phyloP scores from a whole-genome alignment of 192 early-diverging fungal species.

The Dimargaris cristalligena region DNA sequence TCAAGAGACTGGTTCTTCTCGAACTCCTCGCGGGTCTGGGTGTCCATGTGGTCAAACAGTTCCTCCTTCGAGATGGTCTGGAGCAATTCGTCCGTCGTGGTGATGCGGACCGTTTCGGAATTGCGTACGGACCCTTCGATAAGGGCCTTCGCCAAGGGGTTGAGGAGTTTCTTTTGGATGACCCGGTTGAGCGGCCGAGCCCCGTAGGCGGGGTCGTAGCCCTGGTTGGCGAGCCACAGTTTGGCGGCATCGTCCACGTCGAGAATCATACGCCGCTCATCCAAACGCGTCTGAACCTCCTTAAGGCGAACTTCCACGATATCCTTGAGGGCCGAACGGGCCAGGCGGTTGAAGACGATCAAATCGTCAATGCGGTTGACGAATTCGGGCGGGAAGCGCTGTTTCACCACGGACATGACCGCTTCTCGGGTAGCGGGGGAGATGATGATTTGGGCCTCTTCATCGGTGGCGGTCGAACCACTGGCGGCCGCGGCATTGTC shows the following conservation, averaged over 20 bases:
- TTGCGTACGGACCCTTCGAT: constrained; percentile 46
- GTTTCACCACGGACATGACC: constrained; percentile 49
- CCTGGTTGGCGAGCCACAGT: constrained; percentile 41
- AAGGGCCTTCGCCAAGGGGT: constrained; percentile 33
- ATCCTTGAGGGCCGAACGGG: constrained; percentile 41
- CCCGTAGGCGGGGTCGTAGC: constrained; percentile 52
- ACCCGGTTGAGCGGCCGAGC: constrained; percentile 50
- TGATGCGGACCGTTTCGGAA: constrained; percentile 31
- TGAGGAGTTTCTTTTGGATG: constrained; percentile 39
- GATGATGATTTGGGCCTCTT: constrained; percentile 27
- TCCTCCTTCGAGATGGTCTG: background rate
- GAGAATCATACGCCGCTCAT: constrained; percentile 36
- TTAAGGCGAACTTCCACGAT: constrained; percentile 59
- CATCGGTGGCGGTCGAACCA: constrained; percentile 11
- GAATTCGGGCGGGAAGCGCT: constrained; percentile 64
- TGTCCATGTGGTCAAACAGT: background rate
- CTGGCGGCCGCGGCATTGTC: constrained; percentile 22
- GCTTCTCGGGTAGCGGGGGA: constrained; percentile 32
- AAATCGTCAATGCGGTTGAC: constrained; percentile 66
- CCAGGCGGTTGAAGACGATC: constrained; percentile 61
- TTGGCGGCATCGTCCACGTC: constrained; percentile 35
- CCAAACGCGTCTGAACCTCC: constrained; percentile 40
- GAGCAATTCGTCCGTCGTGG: constrained; percentile 14
- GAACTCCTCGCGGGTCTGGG: background rate
- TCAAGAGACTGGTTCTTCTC: background rate